phyloP scores from a whole-genome alignment of 2,329 filamentous ascomycete genomes.

The Aspergillus hiratsukae region DNA sequence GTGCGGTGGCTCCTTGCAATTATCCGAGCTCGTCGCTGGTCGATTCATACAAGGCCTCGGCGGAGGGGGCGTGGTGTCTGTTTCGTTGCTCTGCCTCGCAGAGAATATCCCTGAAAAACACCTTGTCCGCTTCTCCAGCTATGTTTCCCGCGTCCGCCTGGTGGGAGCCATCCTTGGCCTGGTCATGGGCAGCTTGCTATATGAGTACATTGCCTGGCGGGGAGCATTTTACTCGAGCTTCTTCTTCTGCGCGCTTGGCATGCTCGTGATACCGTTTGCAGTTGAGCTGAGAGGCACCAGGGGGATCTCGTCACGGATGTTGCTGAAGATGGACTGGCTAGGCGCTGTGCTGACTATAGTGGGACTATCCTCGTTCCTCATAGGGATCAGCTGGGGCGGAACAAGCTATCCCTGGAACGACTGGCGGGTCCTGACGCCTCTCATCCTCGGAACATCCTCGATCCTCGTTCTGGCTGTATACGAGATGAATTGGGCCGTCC shows the following conservation, averaged over 20 bases:
- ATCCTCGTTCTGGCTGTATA: constrained; percentile 33
- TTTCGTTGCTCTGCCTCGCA: constrained; percentile 41
- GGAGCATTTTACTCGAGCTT: constrained; percentile 32
- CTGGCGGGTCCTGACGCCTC: constrained; percentile 37
- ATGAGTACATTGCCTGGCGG: constrained; percentile 20
- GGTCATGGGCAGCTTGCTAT: constrained; percentile 24
- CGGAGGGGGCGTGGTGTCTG: constrained; percentile 41
- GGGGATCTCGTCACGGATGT: constrained; percentile 16
- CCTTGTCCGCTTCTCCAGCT: constrained; percentile 29
- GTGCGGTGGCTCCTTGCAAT: constrained; percentile 35
- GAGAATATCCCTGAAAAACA: constrained; percentile 37
- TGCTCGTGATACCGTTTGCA: constrained; percentile 28
- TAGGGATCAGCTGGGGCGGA: constrained; percentile 44
- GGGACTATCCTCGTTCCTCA: constrained; percentile 34
- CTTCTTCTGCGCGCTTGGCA: constrained; percentile 25
- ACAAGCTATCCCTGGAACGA: constrained; percentile 36
- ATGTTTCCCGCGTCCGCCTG: constrained; percentile 29
- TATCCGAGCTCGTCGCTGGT: constrained; percentile 39
- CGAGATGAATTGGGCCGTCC: constrained; percentile 29
- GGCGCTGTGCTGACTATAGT: constrained; percentile 39
- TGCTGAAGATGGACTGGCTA: constrained; percentile 39
- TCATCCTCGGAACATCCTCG: constrained; percentile 30
- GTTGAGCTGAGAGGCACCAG: constrained; percentile 24
- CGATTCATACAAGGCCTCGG: constrained; percentile 45
- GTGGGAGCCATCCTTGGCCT: constrained; percentile 28